Conservation (phyloP, 305 asterid species). For the Fraxinus floribunda region DNA sequence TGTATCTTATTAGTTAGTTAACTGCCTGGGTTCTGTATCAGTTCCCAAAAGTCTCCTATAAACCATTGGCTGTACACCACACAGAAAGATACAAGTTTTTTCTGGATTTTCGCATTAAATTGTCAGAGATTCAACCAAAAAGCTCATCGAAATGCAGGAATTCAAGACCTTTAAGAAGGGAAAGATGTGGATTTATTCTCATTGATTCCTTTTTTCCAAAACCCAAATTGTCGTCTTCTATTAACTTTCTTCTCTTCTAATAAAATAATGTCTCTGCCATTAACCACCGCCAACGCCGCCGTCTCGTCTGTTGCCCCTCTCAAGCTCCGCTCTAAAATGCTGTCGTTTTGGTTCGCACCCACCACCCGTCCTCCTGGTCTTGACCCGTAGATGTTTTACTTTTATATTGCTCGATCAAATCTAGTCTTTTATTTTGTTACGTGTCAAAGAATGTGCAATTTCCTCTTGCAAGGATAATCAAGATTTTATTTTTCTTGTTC, state of each 20-base stretch:
- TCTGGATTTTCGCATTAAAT: neutral
- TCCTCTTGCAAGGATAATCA: neutral
- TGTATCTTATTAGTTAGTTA: neutral
- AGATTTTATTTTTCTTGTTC: too few relatives aligned
- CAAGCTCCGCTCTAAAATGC: slow-evolving; percentile 25
- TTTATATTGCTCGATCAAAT: neutral
- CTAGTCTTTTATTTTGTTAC: neutral
- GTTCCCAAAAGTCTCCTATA: neutral
- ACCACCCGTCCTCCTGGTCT: slow-evolving; percentile 47
- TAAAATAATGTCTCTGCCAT: slow-evolving; percentile 29
- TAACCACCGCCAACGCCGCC: slow-evolving; percentile 15
- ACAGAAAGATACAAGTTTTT: neutral
- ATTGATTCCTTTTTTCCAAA: slow-evolving; percentile 30
- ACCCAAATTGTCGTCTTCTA: slow-evolving; percentile 21
- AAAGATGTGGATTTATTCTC: slow-evolving; percentile 38
- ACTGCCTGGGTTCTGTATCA: neutral
- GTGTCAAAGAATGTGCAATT: neutral
- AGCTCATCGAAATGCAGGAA: slow-evolving; percentile 51
- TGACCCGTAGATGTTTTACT: slow-evolving; percentile 28
- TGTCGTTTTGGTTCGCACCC: slow-evolving; percentile 46
- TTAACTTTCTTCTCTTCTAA: slow-evolving; percentile 8
- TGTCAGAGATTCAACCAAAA: slow-evolving; percentile 21
- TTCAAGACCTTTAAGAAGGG: slow-evolving; percentile 45
- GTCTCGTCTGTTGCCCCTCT: slow-evolving; percentile 13
- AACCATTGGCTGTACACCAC: neutral